Evolutionary conservation across 805 yeast genomes (phyloP).

Genomic region (Cyberlindnera xylosilytica): DNA sequence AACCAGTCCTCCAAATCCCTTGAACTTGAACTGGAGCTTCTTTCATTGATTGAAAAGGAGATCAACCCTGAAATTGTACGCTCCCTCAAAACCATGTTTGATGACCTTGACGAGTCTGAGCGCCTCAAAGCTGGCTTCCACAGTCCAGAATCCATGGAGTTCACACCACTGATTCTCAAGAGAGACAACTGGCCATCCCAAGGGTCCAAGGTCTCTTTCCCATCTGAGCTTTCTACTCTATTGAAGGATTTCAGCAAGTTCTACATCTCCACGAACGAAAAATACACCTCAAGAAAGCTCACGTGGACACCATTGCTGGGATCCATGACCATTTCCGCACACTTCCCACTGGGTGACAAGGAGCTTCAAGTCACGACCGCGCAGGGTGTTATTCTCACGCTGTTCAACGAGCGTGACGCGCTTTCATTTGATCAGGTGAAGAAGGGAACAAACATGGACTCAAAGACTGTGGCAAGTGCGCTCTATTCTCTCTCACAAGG

Average conservation of each 20-base stretch:
- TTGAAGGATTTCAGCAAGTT: slow-evolving; percentile 12
- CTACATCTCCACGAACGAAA: slow-evolving; percentile 12
- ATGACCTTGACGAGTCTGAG: slow-evolving; percentile 16
- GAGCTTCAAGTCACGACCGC: slow-evolving; percentile 20
- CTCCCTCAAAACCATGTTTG: slow-evolving; percentile 20
- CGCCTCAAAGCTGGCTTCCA: neutral
- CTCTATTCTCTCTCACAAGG: slow-evolving; percentile 25
- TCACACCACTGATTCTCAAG: slow-evolving; percentile 21
- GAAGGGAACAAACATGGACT: slow-evolving; percentile 14
- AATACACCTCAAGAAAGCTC: slow-evolving; percentile 10
- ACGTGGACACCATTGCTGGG: slow-evolving; percentile 24
- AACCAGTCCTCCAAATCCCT: slow-evolving; percentile 9
- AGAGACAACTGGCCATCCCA: slow-evolving; percentile 21
- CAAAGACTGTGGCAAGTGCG: slow-evolving; percentile 14
- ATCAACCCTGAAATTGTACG: slow-evolving; percentile 15
- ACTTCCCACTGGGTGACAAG: slow-evolving; percentile 16
- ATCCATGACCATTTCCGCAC: slow-evolving; percentile 18
- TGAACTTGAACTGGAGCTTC: slow-evolving; percentile 11
- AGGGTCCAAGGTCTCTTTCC: slow-evolving; percentile 9
- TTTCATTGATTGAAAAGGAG: slow-evolving; percentile 13
- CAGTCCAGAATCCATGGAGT: slow-evolving; percentile 7
- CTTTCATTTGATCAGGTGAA: slow-evolving; percentile 17
- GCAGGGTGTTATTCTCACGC: slow-evolving; percentile 20
- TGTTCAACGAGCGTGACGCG: slow-evolving; percentile 19
- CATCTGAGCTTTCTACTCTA: slow-evolving; percentile 6